Conservation (phyloP, 176 grass and related monocot genomes). For the Musa schizocarpa region DNA sequence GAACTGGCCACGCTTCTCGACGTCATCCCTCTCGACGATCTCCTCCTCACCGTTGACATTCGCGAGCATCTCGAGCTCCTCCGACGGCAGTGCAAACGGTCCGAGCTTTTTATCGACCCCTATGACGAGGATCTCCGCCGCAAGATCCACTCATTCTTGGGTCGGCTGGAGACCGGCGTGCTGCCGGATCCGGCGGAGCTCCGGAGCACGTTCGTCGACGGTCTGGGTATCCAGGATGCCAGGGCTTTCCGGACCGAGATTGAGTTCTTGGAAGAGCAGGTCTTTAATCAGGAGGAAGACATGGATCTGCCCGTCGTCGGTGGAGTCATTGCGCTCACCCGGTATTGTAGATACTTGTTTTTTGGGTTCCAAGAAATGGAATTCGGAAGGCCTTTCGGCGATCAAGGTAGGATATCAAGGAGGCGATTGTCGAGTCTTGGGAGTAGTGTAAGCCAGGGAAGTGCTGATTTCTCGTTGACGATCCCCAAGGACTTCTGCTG, state of each 20-base stretch:
- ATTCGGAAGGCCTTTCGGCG: neutral
- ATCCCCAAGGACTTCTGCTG: constrained; percentile 88
- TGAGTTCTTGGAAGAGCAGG: constrained; percentile 78
- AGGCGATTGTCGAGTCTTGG: constrained; percentile 6
- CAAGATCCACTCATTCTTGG: constrained; percentile 35
- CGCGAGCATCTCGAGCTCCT: constrained; percentile 44
- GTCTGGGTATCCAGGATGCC: constrained; percentile 43
- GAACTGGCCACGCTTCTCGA: constrained; percentile 72
- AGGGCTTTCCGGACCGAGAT: constrained; percentile 45
- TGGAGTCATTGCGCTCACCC: constrained; percentile 49
- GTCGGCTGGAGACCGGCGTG: constrained; percentile 33
- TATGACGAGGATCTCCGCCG: constrained; percentile 37
- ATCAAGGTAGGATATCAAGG: neutral
- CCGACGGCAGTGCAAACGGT: constrained; percentile 23
- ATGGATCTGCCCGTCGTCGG: constrained; percentile 53
- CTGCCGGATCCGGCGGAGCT: constrained; percentile 30
- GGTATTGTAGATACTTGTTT: constrained; percentile 60
- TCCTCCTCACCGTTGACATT: constrained; percentile 47
- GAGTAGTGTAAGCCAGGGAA: neutral
- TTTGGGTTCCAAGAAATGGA: constrained; percentile 33
- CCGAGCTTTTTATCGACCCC: constrained; percentile 37
- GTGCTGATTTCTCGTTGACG: constrained; percentile 51
- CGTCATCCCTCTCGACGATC: constrained; percentile 46
- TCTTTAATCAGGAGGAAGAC: constrained; percentile 64
- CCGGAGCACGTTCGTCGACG: constrained; percentile 31